Evolutionary conservation across 192 early-diverging fungal species (phyloP).

Genomic region (Coemansia aciculifera): DNA sequence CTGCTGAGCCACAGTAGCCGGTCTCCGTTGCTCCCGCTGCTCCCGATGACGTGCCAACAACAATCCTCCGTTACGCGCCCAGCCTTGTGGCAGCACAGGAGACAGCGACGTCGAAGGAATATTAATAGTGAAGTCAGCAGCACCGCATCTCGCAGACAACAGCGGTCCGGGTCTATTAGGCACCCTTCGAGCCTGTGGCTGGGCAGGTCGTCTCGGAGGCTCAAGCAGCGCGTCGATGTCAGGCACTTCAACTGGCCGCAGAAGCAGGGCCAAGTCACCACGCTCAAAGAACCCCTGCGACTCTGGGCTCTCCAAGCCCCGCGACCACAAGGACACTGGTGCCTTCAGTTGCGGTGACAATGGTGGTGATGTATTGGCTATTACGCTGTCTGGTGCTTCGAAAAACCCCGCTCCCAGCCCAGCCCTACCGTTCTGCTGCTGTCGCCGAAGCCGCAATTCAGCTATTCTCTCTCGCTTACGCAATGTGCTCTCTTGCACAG

Average conservation of each 20-base stretch:
- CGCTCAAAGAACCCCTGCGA: slow-evolving; percentile 39
- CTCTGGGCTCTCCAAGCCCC: neutral
- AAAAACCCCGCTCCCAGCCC: neutral
- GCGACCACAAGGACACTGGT: neutral
- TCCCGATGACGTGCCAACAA: neutral
- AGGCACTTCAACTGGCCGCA: slow-evolving; percentile 26
- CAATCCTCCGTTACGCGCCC: neutral
- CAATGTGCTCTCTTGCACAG: slow-evolving; percentile 26
- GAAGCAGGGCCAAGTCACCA: slow-evolving; percentile 34
- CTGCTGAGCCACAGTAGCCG: slow-evolving; percentile 7
- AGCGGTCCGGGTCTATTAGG: neutral
- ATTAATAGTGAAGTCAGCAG: slow-evolving; percentile 40
- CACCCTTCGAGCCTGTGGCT: neutral
- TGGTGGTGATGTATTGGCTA: neutral
- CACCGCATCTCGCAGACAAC: slow-evolving; percentile 5
- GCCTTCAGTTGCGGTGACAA: neutral
- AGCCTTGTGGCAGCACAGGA: slow-evolving; percentile 29
- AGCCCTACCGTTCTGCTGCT: slow-evolving; percentile 10
- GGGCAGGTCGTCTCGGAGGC: slow-evolving; percentile 13
- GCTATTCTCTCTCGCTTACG: slow-evolving; percentile 46
- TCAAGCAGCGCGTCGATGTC: slow-evolving; percentile 6
- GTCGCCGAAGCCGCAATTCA: slow-evolving; percentile 33
- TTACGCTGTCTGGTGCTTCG: neutral
- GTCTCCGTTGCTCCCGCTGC: slow-evolving; percentile 13
- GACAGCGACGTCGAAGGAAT: slow-evolving; percentile 51